Base-by-base conservation (phyloP, 192 early-diverging fungal genomes). In the Dissophora globulifera region DNA sequence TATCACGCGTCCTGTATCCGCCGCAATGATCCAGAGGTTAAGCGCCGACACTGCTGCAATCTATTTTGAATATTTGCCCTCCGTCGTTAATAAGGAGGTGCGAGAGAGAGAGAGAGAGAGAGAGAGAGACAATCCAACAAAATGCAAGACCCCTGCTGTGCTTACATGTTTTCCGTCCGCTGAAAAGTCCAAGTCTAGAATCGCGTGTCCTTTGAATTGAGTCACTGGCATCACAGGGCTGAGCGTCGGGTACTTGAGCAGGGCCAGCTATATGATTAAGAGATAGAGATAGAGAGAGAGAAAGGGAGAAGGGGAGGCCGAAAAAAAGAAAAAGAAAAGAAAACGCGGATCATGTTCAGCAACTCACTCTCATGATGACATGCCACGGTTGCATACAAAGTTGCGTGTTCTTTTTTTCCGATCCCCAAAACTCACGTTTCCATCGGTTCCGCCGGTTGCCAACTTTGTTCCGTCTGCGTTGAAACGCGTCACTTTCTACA, bases 111-210 rank as follows among this genome's bases (percentile, higher is more conserved):
- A n/a, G n/a, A n/a, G n/a, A n/a, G n/a, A n/a, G n/a, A n/a, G n/a
- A n/a, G n/a, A n/a, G n/a, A n/a, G n/a, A n/a, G n/a, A n/a, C n/a
- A n/a, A n/a, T n/a, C n/a, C n/a, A n/a, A n/a, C n/a, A n/a, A n/a
- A n/a, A n/a, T n/a, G n/a, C n/a, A n/a, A n/a, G n/a, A n/a, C n/a
- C n/a, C n/a, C n/a, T n/a, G n/a, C n/a, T 38, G 6, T 6, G 35
- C 53, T 55, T 67, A 76, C 72, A 50, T 76, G 72, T 42, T 49
- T 19, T 56, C 72, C 78, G 15, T 83, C 79, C 16, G 79, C 53
- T 59, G 89, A 85, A 50, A 94, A 84, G 79, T 91, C 87, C 1
- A 88, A 67, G 79, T 94, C 92, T 25, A 82, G 55, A 31, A 94
- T 83, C 42, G 88, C 87, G 13, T 89, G 84, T 11, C 81, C 80